Conservation (phyloP, 345 rosid genomes). For the Salix viminalis region DNA sequence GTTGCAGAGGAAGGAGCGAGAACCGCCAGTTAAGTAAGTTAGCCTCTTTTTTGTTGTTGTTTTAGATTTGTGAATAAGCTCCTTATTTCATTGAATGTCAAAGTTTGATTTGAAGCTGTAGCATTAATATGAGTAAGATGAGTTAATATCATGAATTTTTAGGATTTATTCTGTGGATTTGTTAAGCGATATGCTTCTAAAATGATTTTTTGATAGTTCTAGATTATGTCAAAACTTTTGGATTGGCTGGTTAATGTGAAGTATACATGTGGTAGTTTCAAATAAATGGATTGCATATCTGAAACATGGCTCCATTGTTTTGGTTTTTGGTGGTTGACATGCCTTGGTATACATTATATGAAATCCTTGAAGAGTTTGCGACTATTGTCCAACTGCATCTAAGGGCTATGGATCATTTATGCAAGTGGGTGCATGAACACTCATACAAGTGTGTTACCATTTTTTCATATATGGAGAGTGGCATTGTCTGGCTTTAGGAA, state of each 20-base stretch:
- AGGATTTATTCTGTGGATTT: not conserved
- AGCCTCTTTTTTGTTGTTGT: not conserved
- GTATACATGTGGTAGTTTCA: not conserved
- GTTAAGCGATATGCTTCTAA: not conserved
- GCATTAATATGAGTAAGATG: not conserved
- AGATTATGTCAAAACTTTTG: not conserved
- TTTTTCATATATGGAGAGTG: no score
- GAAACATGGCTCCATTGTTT: no score
- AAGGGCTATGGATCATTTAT: not conserved
- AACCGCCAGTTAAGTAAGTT: conserved; percentile 88
- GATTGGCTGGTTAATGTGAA: not conserved
- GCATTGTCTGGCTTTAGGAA: not conserved
- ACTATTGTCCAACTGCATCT: not conserved
- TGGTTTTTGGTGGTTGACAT: not conserved
- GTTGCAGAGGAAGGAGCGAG: conserved; percentile 65
- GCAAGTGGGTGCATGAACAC: not conserved
- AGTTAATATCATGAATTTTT: not conserved
- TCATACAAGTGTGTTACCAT: no score
- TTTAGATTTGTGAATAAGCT: not conserved
- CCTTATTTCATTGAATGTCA: not conserved
- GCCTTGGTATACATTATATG: not conserved
- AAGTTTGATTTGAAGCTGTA: not conserved
- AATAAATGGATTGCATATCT: not conserved
- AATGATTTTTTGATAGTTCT: not conserved
- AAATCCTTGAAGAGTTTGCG: not conserved